Evolutionary conservation across 1,139 yeast species (phyloP), one percentile per base, ranked within the genome.

Genomic region (Diutina siamensis): DNA sequence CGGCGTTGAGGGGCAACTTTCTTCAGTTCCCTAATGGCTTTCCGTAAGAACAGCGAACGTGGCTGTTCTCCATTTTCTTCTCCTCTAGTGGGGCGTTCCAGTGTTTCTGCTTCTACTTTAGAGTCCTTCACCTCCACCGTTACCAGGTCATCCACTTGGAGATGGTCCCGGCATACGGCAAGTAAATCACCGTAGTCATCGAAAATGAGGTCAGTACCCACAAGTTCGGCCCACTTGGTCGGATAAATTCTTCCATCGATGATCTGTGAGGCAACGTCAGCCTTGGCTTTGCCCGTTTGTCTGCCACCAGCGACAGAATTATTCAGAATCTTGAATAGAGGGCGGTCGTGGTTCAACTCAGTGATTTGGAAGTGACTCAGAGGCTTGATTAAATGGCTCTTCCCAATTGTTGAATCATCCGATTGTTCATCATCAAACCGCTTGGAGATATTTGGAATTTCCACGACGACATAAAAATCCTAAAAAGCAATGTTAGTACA

Each of bases 181-280:
- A 76, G 57, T 41, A 69, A 63, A 45, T 76, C 74, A 0, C 82
- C 83, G 52, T 72, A 68, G 49, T 77, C 83, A 53, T 77, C 76
- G 54, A 76, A 72, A 1, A 76, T 62, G 50, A 92, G 63, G 55
- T 89, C 97, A 0, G 95, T 83, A 0, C 98, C 98, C 1, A 86
- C 80, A 12, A 86, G 63, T 49, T 76, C 75, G 44, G 74, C 71
- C 97, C 97, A 92, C 35, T 71, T 67, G 1, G 95, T 94, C 57
- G 79, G 78, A 58, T 79, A 85, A 2, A 86, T 65, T 45, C 65
- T 67, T 15, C 71, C 72, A 50, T 69, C 72, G 4, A 67, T 61
- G 4, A 38, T 25, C 8, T 38, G 25, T 17, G 28, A 25, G 2
- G 42, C 42, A 10, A 38, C 42, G 15, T 38, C 42, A 7, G 32